phyloP scores from a whole-genome alignment of 768 basidiomycete species.

The Leccinum disarticulatum region DNA sequence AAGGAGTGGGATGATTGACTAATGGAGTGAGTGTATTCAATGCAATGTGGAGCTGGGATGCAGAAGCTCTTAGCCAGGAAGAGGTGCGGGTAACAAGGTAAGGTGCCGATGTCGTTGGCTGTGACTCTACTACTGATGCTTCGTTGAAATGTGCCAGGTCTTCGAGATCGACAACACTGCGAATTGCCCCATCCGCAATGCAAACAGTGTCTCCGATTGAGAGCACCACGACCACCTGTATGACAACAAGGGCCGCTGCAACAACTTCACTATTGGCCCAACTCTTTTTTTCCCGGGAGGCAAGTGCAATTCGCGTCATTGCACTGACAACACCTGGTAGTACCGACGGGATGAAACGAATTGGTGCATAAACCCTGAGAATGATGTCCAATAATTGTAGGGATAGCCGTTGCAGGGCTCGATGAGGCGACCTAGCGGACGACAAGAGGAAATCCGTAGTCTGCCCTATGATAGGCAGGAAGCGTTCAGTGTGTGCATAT shows the following conservation, averaged over 20 bases:
- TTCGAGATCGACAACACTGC: conserved; percentile 56
- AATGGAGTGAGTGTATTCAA: conserved; percentile 73
- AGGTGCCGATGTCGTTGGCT: conserved; percentile 31
- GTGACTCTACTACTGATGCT: conserved; percentile 13
- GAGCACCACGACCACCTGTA: conserved; percentile 53
- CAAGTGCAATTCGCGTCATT: conserved; percentile 71
- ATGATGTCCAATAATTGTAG: conserved; percentile 58
- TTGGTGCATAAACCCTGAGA: conserved; percentile 46
- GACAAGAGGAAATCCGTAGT: conserved; percentile 73
- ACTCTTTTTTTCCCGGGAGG: conserved; percentile 49
- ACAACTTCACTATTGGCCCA: conserved; percentile 77
- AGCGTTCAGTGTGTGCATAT: conserved; percentile 44
- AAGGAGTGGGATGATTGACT: conserved; percentile 67
- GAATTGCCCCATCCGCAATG: conserved; percentile 56
- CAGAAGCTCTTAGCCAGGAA: conserved; percentile 79
- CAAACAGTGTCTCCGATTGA: conserved; percentile 72
- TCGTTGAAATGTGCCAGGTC: conserved; percentile 48
- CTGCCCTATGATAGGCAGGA: conserved; percentile 80
- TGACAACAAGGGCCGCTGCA: conserved; percentile 53
- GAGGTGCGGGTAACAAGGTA: conserved; percentile 60
- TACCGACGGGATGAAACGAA: conserved; percentile 62
- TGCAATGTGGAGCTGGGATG: conserved; percentile 81
- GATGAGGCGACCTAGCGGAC: conserved; percentile 53
- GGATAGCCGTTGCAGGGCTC: conserved; percentile 62
- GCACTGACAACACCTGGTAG: conserved; percentile 82